Evolutionary conservation across 1,284 basidiomycete species (phyloP), one percentile per base, ranked within the genome.

Genomic region (Thelephora terrestris): DNA sequence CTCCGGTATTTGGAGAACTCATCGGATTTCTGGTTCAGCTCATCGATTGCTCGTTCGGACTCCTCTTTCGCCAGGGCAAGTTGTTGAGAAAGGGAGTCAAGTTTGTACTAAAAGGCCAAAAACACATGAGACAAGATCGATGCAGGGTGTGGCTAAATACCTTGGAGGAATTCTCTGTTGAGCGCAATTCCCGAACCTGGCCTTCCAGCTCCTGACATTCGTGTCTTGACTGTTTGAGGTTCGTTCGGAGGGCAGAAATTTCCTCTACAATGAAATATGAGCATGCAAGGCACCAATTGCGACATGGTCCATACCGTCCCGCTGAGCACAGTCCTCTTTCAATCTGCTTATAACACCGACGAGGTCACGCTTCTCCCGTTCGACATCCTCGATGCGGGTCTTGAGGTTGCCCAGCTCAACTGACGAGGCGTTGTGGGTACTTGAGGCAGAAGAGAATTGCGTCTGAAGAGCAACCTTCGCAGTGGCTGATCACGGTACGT

Each of bases 321-420:
- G 74, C 58, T 85, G 78, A 14, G 72, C 58, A 43, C 71, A 68
- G 54, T 90, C 87, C 55, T 85, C 78, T 61, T 85, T 81, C 50
- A 87, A 61, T 47, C 85, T 74, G 60, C 79, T 85, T 9, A 90
- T 76, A 21, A 87, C 80, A 35, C 71, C 74, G 35, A 91, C 69
- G 45, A 91, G 71, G 52, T 89, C 85, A 24, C 85, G 76, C 62
- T 90, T 91, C 68, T 91, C 88, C 42, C 80, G 73, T 55, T 90
- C 85, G 1, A 74, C 73, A 55, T 88, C 81, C 5, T 85, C 81
- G 3, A 85, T 67, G 34, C 76, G 75, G 49, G 66, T 71, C 54
- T 73, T 78, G 35, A 86, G 61, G 3, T 65, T 62, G 32, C 77
- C 77, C 3, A 79, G 61, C 56, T 87, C 85, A 2, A 73, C 67